Conservation (phyloP, 345 rosid species). For the Trapa bicornis region DNA sequence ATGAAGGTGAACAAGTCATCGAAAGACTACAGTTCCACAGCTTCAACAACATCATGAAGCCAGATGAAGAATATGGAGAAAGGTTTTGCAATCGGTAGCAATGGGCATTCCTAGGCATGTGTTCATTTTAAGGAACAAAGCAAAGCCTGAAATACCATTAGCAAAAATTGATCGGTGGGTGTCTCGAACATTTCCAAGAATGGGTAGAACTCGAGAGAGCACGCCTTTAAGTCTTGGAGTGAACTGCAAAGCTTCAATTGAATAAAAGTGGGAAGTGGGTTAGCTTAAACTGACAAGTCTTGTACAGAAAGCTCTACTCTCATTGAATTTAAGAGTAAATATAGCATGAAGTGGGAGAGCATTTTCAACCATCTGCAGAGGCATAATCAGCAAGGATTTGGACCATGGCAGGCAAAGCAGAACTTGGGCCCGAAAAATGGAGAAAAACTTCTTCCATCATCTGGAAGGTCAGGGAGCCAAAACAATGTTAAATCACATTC, state of each 20-base stretch:
- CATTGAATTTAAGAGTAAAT: background rate
- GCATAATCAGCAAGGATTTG: constrained; percentile 96
- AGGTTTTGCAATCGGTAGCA: background rate
- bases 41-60: background rate
- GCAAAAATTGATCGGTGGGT: constrained; percentile 83
- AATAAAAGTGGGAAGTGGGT: constrained; percentile 18
- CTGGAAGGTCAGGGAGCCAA: constrained; percentile 21
- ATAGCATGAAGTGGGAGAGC: constrained; percentile 8
- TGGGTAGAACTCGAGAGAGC: constrained; percentile 71
- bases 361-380: constrained; percentile 72
- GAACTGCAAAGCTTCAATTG: constrained; percentile 81
- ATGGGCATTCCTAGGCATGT: constrained; percentile 4
- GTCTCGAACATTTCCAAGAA: constrained; percentile 89
- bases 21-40: background rate
- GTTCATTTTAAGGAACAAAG: constrained; percentile 2
- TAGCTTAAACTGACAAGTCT: constrained; percentile 11
- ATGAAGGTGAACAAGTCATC: no score
- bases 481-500: background rate
- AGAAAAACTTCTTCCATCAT: constrained; percentile 95
- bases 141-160: constrained; percentile 39
- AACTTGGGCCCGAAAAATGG: constrained; percentile 58
- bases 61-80: background rate
- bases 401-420: constrained; percentile 85
- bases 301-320: background rate
- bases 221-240: constrained; percentile 85